Base-by-base conservation (phyloP, 805 yeast species). In the Middelhovenomyces tepae region DNA sequence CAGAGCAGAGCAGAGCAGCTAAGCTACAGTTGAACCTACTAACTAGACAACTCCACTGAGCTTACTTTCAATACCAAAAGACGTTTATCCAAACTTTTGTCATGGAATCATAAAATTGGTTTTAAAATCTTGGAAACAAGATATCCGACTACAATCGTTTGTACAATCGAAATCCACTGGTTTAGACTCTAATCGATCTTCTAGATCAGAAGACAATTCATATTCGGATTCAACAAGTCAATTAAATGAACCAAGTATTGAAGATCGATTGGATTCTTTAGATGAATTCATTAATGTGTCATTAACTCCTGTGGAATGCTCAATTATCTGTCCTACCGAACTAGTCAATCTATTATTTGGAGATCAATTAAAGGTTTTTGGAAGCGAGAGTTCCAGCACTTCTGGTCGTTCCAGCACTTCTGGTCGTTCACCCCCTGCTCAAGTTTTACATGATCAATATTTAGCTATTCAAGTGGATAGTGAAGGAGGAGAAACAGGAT, bases 271-370 rank as follows among this genome's bases (percentile, higher is more conserved):
- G 19, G 38, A 31, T 10, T 30, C 31, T 15, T 27, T 48, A 21
- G 70, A 62, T 33, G 63, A 65, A 20, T 75, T 77, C 48, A 69
- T 73, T 46, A 80, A 73, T 47, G 59, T 77, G 22, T 77, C 80
- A 2, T 69, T 71, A 45, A 72, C 80, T 1, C 78, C 78, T 0
- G 51, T 58, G n/a, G 83, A 76, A 45, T 69, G 78, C 40, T 74
- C 82, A 0, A 55, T 77, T 5, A 75, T 77, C 42, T 70, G 75
- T 39, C 58, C 74, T 1, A 50, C 59, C 2, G 42, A 44, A 5
- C 39, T 63, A n/a, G 60, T 71, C 35, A 43, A 53, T 1, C 40
- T 42, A 15, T 53, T 62, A 9, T 67, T 77, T 40, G 45, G 43
- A 1, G 55, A 60, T 14, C 62, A 71, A 1, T 52, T 75, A 16